Percentiles rank a stretch among this genome's conserved stretches.
phyloP scores from a whole-genome alignment of 352 stramenopile species.

The Globisporangium rhizosaccharum region DNA sequence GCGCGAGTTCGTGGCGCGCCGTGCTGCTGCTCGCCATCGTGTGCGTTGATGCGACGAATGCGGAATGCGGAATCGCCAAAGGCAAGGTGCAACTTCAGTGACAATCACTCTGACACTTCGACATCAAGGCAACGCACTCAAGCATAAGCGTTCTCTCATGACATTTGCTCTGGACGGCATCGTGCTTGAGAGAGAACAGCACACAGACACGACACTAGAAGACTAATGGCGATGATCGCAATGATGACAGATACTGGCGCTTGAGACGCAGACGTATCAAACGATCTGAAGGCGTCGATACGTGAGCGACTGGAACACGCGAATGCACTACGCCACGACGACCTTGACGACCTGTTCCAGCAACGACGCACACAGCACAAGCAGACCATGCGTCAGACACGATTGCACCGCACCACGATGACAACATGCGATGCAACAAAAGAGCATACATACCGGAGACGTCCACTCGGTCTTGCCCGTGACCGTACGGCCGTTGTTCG shows the following conservation, averaged over 20 bases:
- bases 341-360: conserved; percentile 13
- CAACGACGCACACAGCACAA: neutral
- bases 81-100: conserved; percentile 11
- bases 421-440: neutral
- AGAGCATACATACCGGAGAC: conserved; percentile 23
- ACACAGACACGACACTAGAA: neutral
- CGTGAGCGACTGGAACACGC: neutral
- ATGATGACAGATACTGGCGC: neutral
- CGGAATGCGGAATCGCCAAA: neutral
- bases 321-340: conserved; percentile 13
- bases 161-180: neutral
- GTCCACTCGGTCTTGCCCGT: conserved; percentile 47
- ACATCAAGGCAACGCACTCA: neutral
- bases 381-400: neutral
- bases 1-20: conserved; percentile 23
- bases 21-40: conserved; percentile 2
- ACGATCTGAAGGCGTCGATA: neutral
- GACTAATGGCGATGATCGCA: neutral
- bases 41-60: neutral
- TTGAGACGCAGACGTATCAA: neutral
- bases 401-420: neutral
- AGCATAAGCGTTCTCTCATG: too few relatives aligned
- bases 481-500: conserved; percentile 46
- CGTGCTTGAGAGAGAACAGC: neutral
- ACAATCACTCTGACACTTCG: conserved; percentile 7